Percentiles rank a stretch among this genome's conserved stretches.
Conservation (phyloP, 140 eudicot species). For the Senecio squalidus region DNA sequence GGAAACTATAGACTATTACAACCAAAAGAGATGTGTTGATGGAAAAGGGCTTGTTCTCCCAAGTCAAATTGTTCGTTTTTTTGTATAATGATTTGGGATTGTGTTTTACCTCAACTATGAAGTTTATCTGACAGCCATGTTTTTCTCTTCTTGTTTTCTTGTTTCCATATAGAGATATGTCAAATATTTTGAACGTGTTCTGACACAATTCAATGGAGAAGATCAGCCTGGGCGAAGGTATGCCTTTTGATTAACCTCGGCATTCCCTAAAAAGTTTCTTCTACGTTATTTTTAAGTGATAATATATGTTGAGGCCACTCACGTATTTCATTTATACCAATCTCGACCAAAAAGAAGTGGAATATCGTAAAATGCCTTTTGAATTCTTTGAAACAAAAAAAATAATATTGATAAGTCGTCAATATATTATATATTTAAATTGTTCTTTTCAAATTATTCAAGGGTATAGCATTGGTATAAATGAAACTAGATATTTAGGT, state of each 20-base stretch:
- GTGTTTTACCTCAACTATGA: not conserved
- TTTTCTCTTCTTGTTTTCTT: not conserved
- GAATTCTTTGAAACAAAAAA: no score
- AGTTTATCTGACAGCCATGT: not conserved
- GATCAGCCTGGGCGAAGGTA: slow-evolving; percentile 32
- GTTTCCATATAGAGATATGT: slow-evolving; percentile 17
- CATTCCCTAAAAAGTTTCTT: not conserved
- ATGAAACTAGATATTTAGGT: no score
- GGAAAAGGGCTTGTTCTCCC: slow-evolving; percentile 98
- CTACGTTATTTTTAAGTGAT: not conserved
- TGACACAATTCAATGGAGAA: slow-evolving; percentile 27
- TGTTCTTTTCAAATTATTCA: no score
- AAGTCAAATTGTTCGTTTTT: slow-evolving; percentile 75
- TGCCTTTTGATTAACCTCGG: not conserved
- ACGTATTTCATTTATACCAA: no score
- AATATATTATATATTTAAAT: no score
- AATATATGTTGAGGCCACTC: no score
- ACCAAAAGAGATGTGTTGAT: slow-evolving; percentile 92
- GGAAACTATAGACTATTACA: slow-evolving; percentile 88
- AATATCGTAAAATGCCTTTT: no score
- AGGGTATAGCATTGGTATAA: no score
- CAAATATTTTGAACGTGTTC: slow-evolving; percentile 29
- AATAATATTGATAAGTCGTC: no score
- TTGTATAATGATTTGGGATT: not conserved
- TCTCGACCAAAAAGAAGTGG: no score